Evolutionary conservation across 2,329 filamentous ascomycete genomes (phyloP).

Genomic region (Neoscytalidium dimidiatum): DNA sequence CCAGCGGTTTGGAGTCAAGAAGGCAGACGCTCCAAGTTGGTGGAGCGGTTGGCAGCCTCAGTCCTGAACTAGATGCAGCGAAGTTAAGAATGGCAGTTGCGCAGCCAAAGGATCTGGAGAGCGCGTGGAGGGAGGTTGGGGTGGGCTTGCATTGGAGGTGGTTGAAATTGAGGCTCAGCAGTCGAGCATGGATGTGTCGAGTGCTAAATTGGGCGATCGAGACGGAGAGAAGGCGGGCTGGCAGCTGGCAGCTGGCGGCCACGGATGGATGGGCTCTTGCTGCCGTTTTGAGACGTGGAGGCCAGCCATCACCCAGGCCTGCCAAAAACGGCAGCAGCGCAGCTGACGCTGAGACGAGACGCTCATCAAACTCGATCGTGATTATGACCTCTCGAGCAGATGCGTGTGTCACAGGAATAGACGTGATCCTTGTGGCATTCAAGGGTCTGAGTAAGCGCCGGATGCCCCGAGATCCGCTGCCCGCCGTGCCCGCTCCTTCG

Average conservation of each 20-base stretch:
- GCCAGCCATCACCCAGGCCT: not conserved
- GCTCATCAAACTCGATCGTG: not conserved
- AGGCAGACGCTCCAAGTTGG: conserved; percentile 18
- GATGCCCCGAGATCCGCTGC: conserved; percentile 5
- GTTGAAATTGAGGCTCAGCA: not conserved
- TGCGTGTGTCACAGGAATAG: conserved; percentile 12
- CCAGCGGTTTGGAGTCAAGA: conserved; percentile 45
- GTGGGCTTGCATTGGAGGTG: not conserved
- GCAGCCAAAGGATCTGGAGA: not conserved
- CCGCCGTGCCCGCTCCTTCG: not conserved
- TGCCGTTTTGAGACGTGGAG: not conserved
- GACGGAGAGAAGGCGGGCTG: no score
- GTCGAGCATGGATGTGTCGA: not conserved
- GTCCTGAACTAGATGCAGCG: not conserved
- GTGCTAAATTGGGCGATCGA: conserved; percentile 10
- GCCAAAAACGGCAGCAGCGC: not conserved
- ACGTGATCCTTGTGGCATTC: conserved; percentile 3
- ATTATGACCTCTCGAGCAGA: not conserved
- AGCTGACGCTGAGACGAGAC: conserved; percentile 14
- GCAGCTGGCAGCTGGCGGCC: not conserved
- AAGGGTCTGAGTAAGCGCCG: conserved; percentile 14
- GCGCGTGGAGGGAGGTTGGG: not conserved
- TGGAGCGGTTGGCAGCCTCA: not conserved
- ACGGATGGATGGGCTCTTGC: not conserved
- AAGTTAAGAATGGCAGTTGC: not conserved